phyloP scores from a whole-genome alignment of 2,329 filamentous ascomycete species.

The Calonectria hawksworthii region DNA sequence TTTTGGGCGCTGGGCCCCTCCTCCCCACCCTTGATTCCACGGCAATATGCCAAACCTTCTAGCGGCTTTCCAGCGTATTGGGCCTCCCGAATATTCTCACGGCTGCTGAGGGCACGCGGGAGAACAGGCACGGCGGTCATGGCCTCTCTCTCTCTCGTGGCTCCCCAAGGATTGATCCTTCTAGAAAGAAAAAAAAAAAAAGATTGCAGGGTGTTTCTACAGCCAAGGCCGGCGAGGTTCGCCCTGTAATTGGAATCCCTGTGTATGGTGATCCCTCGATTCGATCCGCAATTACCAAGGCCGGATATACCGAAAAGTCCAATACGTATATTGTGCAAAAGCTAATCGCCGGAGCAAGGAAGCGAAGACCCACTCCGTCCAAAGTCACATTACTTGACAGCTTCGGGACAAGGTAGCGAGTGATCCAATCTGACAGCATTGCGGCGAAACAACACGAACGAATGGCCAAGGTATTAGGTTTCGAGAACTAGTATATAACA shows the following conservation, averaged over 20 bases:
- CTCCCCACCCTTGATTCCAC: background rate
- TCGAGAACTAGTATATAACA: constrained; percentile 8
- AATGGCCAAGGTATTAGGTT: constrained; percentile 3
- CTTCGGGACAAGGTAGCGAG: constrained; percentile 13
- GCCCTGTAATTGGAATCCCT: background rate
- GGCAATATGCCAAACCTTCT: constrained; percentile 9
- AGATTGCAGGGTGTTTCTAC: background rate
- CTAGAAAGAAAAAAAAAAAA: too few species aligned
- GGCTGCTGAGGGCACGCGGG: background rate
- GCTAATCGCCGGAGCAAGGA: constrained; percentile 12
- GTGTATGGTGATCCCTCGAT: background rate
- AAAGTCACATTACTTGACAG: constrained; percentile 16
- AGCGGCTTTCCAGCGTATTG: constrained; percentile 3
- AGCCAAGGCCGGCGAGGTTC: background rate
- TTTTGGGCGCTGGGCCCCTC: background rate
- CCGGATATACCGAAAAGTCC: background rate
- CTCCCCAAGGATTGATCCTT: background rate
- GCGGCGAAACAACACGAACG: background rate
- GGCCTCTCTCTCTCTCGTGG: too few species aligned
- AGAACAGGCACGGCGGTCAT: background rate
- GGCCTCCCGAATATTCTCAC: background rate
- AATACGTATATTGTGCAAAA: constrained; percentile 7
- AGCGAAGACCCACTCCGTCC: constrained; percentile 2
- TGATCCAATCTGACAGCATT: constrained; percentile 8
- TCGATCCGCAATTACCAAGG: background rate